Evolutionary conservation across 2,329 filamentous ascomycete species (phyloP), one percentile per base, ranked within the genome.

Genomic region (Colletotrichum neosansevieriae): DNA sequence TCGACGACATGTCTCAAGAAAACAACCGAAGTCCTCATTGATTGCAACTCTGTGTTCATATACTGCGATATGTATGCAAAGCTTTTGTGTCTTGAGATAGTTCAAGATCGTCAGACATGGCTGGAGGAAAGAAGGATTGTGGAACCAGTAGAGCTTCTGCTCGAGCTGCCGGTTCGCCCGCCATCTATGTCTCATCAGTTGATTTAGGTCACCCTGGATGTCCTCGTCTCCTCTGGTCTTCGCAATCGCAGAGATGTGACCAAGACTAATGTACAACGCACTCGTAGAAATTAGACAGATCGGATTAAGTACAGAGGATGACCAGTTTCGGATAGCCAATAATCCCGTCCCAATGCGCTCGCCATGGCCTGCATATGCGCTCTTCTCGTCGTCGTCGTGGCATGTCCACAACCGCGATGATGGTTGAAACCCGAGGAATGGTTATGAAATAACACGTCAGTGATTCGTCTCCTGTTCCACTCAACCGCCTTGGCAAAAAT

Each of bases 361-460:
- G 58, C 58, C 59, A 68, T 64, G 58, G 34, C 64, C 68, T 38
- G 59, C 64, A 64, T 47, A 54, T 47, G 58, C 56, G 47, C 29
- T 44, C 29, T 29, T 29, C 3, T 29, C 24, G 24, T 29, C 34
- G 21, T 59, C 38, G 32, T 56, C n/a, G 47, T 15, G 42, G 32
- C 51, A 36, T 47, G 59, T 36, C 38, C 64, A 58, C 47, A 34
- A 17, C 38, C 29, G 21, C 53, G n/a, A 15, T 56, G 42, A 54
- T 17, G 38, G 34, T 54, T 12, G 42, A 12, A 53, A 6, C 47
- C 47, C 17, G 34, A 34, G 45, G 7, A 34, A 24, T 29, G 15
- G 21, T 50, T 54, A n/a, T 15, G 24, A 10, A 17, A 42, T 47
- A 17, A 17, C 51, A 12, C 38, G 32, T 40, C 17, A 13, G 24